A percentile compares a stretch with the other conserved stretches of the same genome.
Evolutionary conservation across 192 early-diverging fungal genomes (phyloP).

Genomic region (Entomortierella parvispora): DNA sequence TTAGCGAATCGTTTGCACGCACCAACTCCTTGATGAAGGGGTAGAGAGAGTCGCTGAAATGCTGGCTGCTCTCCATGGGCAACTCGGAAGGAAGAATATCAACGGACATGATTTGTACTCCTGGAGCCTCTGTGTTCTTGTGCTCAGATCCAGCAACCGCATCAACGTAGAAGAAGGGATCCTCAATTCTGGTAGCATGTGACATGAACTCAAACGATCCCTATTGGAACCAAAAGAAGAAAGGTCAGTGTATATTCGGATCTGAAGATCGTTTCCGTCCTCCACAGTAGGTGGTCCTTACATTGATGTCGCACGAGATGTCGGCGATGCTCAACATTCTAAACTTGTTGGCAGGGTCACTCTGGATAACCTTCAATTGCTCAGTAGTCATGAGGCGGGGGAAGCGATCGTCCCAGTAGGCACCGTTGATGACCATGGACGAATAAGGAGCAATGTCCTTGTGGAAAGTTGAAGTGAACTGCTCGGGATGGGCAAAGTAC

Average conservation of each 20-base stretch:
- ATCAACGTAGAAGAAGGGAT: constrained; percentile 93
- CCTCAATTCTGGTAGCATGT: constrained; percentile 88
- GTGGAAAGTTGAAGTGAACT: constrained; percentile 45
- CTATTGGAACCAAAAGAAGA: constrained; percentile 37
- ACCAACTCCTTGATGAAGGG: constrained; percentile 87
- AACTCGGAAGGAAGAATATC: constrained; percentile 98
- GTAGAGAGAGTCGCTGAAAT: constrained; percentile 88
- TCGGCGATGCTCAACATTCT: constrained; percentile 90
- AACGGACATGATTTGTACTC: constrained; percentile 97
- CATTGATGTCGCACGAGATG: constrained; percentile 93
- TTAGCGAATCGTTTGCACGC: no score
- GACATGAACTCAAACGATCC: constrained; percentile 96
- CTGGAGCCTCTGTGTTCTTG: constrained; percentile 68
- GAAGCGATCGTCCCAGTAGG: constrained; percentile 90
- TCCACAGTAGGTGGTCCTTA: constrained; percentile 26
- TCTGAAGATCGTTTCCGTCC: not conserved
- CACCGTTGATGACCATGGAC: constrained; percentile 89
- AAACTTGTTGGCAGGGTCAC: constrained; percentile 67
- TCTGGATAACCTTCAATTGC: constrained; percentile 80
- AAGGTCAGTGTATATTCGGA: not conserved
- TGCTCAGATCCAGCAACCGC: constrained; percentile 76
- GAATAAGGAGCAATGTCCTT: constrained; percentile 91
- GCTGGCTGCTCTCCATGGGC: constrained; percentile 92
- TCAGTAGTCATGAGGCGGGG: constrained; percentile 90
- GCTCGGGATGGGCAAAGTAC: constrained; percentile 78